These are phyloP conservation scores for Leccinum imitatum DNA, from an alignment of 768 basidiomycete species.

Conservation along the genomic window DNA sequence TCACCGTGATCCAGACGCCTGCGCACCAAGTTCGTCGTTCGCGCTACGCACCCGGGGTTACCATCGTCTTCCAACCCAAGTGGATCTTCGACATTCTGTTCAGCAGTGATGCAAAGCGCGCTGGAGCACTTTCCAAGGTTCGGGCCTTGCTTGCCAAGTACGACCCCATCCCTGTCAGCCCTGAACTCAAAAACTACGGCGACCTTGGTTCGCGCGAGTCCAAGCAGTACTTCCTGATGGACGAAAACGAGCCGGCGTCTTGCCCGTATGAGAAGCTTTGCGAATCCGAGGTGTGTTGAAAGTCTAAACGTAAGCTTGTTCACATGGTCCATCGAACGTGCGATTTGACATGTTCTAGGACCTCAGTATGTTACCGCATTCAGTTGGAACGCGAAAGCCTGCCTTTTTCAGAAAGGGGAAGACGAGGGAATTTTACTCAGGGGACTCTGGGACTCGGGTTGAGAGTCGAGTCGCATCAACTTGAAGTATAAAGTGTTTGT, in stretches of 20 bases:
- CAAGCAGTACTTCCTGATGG: slow-evolving; percentile 22
- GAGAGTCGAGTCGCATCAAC: not conserved
- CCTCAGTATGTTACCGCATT: not conserved
- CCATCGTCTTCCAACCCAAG: no score
- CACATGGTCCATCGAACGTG: not conserved
- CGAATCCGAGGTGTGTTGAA: not conserved
- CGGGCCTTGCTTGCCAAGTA: no score
- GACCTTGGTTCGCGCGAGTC: slow-evolving; percentile 3
- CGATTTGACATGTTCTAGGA: not conserved
- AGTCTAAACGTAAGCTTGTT: not conserved
- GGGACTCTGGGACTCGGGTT: not conserved
- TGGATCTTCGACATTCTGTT: no score
- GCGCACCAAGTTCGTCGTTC: no score
- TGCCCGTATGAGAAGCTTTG: slow-evolving; percentile 16
- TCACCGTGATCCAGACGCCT: no score
- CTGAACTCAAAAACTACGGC: no score
- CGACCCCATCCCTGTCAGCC: no score
- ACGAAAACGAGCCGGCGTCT: slow-evolving; percentile 19
- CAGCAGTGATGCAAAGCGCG: no score
- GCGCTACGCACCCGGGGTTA: no score
- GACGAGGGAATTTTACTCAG: not conserved
- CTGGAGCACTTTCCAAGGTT: no score
- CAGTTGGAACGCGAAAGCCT: not conserved
- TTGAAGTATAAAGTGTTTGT: not conserved
- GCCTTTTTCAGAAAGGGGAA: not conserved